These are phyloP conservation scores for Apostasia ramifera DNA, from an alignment of 106 monocot species.

Conservation along the genomic window DNA sequence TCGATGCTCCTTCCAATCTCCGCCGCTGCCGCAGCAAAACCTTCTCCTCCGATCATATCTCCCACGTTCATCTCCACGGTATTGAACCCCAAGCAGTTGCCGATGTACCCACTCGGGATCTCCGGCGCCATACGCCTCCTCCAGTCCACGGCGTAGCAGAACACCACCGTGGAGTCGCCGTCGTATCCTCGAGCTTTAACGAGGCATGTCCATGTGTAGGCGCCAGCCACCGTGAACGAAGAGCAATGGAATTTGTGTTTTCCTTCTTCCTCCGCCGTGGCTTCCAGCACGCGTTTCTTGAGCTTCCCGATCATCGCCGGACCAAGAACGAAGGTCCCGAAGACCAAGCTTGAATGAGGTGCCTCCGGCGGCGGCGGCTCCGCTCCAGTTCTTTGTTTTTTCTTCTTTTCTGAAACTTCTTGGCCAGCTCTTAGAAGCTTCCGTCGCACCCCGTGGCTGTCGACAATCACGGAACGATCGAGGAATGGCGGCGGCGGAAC, in stretches of 20 bases:
- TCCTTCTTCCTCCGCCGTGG: background rate
- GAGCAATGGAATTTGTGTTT: constrained; percentile 9
- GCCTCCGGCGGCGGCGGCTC: background rate
- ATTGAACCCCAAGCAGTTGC: constrained; percentile 22
- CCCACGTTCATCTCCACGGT: background rate
- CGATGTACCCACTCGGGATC: constrained; percentile 23
- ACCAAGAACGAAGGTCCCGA: constrained; percentile 8
- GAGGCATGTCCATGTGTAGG: constrained; percentile 14
- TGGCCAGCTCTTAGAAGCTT: background rate
- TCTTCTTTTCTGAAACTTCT: background rate
- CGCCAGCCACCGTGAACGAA: constrained; percentile 19
- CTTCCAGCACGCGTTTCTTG: background rate
- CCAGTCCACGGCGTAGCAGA: constrained; percentile 9
- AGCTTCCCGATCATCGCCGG: constrained; percentile 7
- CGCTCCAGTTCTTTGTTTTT: background rate
- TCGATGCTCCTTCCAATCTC: constrained; percentile 1
- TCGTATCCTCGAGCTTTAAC: background rate
- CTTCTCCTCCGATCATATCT: background rate
- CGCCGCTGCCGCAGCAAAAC: constrained; percentile 1
- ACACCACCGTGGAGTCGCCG: background rate
- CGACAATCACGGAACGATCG: background rate
- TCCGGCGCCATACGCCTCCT: constrained; percentile 19
- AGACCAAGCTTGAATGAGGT: background rate
- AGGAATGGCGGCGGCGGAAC: background rate
- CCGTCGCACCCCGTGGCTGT: background rate